Conservation (phyloP, 768 basidiomycete species). For the Leucogyrophana mollusca region DNA sequence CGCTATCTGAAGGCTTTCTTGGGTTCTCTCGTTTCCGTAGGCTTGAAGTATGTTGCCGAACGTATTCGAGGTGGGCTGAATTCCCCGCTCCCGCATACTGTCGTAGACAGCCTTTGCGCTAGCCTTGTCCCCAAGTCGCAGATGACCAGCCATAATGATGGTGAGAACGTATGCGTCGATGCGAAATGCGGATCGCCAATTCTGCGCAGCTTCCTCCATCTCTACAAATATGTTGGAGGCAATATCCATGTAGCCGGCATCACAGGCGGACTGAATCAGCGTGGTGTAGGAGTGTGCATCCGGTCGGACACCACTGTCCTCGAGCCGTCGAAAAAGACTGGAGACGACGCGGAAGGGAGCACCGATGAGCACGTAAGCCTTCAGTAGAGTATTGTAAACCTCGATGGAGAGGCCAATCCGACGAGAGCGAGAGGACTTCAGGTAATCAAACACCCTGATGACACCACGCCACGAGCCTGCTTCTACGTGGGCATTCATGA, state of each 20-base stretch:
- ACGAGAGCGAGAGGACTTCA: constrained; percentile 37
- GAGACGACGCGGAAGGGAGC: constrained; percentile 70
- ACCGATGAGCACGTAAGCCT: constrained; percentile 80
- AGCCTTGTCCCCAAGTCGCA: constrained; percentile 50
- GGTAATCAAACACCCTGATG: constrained; percentile 64
- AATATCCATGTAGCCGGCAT: constrained; percentile 59
- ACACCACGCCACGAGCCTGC: constrained; percentile 78
- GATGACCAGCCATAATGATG: constrained; percentile 71
- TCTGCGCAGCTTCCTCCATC: constrained; percentile 49
- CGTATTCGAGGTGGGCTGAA: constrained; percentile 67
- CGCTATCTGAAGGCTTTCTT: constrained; percentile 56
- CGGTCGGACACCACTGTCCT: constrained; percentile 50
- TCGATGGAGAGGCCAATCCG: constrained; percentile 50
- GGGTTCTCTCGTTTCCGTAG: constrained; percentile 49
- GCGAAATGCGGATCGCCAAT: constrained; percentile 36
- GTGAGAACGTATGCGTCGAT: constrained; percentile 65
- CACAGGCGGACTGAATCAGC: constrained; percentile 80
- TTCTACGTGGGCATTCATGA: constrained; percentile 85
- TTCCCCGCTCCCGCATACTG: constrained; percentile 64
- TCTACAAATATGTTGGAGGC: constrained; percentile 68
- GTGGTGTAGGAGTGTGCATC: constrained; percentile 66
- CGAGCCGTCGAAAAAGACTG: constrained; percentile 57
- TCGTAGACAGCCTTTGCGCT: constrained; percentile 67
- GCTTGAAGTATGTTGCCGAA: constrained; percentile 66
- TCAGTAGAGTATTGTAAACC: constrained; percentile 76